phyloP scores from a whole-genome alignment of 164 flowering plant genomes.

The Tinospora cordifolia region DNA sequence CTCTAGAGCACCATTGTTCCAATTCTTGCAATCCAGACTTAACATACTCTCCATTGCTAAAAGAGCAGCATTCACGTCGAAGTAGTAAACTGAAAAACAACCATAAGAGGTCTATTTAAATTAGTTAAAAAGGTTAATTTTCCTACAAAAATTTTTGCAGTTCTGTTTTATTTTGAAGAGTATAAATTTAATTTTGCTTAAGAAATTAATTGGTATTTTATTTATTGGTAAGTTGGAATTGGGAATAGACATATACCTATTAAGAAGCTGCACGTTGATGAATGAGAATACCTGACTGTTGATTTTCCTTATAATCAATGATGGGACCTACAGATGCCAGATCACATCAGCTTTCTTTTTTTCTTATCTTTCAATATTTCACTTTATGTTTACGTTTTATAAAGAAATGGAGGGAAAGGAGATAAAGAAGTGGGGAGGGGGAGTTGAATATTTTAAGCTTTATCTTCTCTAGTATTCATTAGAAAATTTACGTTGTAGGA shows the following conservation, averaged over 20 bases:
- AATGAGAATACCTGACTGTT: slow-evolving; percentile 69
- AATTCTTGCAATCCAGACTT: slow-evolving; percentile 72
- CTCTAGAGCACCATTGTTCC: slow-evolving; percentile 68
- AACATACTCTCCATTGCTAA: slow-evolving; percentile 79
- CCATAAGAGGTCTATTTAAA: background rate
- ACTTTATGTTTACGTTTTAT: too few relatives aligned
- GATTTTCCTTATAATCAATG: slow-evolving; percentile 54
- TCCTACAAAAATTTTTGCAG: background rate
- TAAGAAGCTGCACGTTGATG: slow-evolving; percentile 75
- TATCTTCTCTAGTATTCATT: background rate
- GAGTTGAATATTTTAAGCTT: background rate
- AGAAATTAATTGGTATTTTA: background rate
- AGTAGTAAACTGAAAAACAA: slow-evolving; percentile 47
- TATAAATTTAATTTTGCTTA: background rate
- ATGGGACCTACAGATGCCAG: slow-evolving; percentile 47
- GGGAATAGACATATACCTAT: slow-evolving; percentile 37
- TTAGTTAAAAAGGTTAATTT: background rate
- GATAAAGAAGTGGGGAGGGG: too few relatives aligned
- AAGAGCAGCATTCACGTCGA: slow-evolving; percentile 84
- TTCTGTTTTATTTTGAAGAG: background rate
- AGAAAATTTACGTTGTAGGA: background rate
- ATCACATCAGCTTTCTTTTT: background rate
- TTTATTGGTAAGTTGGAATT: background rate
- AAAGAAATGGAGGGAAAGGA: too few relatives aligned
- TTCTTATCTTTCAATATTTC: too few relatives aligned